Evolutionary conservation across 106 monocot genomes (phyloP).

Genomic region (Dendrobium officinale): DNA sequence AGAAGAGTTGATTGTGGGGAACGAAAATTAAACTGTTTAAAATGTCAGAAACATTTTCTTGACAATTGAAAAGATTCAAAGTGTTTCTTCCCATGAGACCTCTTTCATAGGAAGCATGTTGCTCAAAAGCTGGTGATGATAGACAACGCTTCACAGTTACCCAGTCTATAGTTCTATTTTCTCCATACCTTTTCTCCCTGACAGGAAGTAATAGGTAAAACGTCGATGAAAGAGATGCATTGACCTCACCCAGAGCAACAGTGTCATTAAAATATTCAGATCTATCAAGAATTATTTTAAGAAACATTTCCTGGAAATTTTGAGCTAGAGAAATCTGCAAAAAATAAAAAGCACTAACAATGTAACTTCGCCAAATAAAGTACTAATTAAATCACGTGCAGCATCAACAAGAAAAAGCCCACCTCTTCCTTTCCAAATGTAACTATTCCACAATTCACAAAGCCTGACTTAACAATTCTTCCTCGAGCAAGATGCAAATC

Average conservation of each 20-base stretch:
- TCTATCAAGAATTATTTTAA: conserved; percentile 77
- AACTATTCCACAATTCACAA: conserved; percentile 40
- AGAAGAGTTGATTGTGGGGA: conserved; percentile 59
- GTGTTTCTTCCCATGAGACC: conserved; percentile 15
- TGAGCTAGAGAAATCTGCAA: conserved; percentile 65
- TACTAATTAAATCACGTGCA: not conserved
- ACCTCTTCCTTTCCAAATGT: conserved; percentile 67
- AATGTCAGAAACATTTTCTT: conserved; percentile 37
- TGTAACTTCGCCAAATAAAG: not conserved
- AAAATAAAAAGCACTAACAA: conserved; percentile 13
- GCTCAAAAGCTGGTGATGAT: conserved; percentile 63
- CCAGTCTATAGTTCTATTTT: conserved; percentile 60
- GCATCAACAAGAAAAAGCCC: not conserved
- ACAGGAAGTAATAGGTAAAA: conserved; percentile 87
- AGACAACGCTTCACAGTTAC: conserved; percentile 56
- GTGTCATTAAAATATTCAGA: conserved; percentile 42
- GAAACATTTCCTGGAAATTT: conserved; percentile 88
- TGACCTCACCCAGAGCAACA: conserved; percentile 38
- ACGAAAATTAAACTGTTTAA: conserved; percentile 65
- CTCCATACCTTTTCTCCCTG: conserved; percentile 17
- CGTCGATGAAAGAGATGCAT: conserved; percentile 21
- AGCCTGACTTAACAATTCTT: conserved; percentile 69
- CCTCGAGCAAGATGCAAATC: conserved; percentile 87
- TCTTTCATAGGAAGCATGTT: conserved; percentile 13
- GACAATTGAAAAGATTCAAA: conserved; percentile 59